Percentiles rank a stretch among this genome's conserved stretches.
Conservation (phyloP, 1,284 basidiomycete genomes). For the Hemileia vastatrix region DNA sequence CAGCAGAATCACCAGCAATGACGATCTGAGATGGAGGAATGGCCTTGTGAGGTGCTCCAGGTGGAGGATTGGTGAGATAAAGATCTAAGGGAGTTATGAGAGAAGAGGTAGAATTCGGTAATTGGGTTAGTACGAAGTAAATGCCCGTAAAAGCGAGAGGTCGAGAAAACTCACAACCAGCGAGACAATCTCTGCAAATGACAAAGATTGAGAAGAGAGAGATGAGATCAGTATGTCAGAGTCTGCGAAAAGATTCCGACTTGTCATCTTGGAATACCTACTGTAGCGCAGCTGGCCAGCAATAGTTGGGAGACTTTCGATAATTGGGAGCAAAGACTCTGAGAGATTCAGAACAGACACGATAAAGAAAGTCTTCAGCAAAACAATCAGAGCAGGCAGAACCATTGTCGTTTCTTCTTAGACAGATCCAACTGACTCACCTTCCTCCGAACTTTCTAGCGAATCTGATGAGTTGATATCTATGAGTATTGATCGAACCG, state of each 20-base stretch:
- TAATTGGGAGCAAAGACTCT: conserved; percentile 41
- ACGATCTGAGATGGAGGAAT: conserved; percentile 75
- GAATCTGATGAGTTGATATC: conserved; percentile 49
- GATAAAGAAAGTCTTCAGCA: too few species aligned
- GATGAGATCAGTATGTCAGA: conserved; percentile 25
- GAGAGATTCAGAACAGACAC: too few species aligned
- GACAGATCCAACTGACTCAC: too few species aligned
- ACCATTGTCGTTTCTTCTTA: too few species aligned
- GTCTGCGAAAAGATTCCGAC: too few species aligned
- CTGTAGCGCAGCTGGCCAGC: conserved; percentile 16
- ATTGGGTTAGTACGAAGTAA: not conserved
- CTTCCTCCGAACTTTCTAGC: conserved; percentile 47
- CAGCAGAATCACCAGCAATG: conserved; percentile 84
- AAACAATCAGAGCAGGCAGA: too few species aligned
- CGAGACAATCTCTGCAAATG: conserved; percentile 76
- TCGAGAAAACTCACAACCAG: conserved; percentile 56
- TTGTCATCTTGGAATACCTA: too few species aligned
- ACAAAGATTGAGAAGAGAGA: conserved; percentile 87
- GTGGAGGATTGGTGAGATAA: conserved; percentile 64
- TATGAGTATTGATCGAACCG: conserved; percentile 51
- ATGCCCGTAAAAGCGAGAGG: too few species aligned
- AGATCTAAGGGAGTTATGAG: conserved; percentile 51
- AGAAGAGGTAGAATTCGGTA: conserved; percentile 36
- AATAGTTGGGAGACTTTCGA: conserved; percentile 30
- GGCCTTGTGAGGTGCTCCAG: conserved; percentile 59